Evolutionary conservation across 352 stramenopile species (phyloP).

Genomic region (Phytophthora pseudosyringae): DNA sequence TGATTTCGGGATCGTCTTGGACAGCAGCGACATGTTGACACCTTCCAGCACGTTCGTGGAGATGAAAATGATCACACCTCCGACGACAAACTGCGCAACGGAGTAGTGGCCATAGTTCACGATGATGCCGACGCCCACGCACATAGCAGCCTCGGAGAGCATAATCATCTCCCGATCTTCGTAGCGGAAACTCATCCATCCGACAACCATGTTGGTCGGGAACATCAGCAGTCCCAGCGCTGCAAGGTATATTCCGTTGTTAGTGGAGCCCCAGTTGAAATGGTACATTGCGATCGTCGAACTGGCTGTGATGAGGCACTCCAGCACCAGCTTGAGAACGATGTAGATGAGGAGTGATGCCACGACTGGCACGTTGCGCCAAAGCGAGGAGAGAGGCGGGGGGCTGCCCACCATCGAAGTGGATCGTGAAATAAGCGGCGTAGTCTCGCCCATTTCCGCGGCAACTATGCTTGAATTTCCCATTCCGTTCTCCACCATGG

Average conservation of each 20-base stretch:
- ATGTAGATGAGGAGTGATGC: conserved; percentile 89
- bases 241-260: conserved; percentile 89
- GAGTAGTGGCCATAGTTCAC: conserved; percentile 89
- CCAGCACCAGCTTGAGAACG: conserved; percentile 92
- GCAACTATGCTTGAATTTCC: conserved; percentile 31
- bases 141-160: conserved; percentile 85
- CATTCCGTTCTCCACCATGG: conserved; percentile 51
- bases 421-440: conserved; percentile 43
- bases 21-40: conserved; percentile 93
- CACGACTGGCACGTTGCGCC: conserved; percentile 80
- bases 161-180: conserved; percentile 94
- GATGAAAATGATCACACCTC: conserved; percentile 92
- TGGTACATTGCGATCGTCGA: conserved; percentile 90
- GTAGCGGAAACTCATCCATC: conserved; percentile 88
- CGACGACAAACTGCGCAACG: conserved; percentile 85
- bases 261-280: conserved; percentile 89
- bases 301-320: conserved; percentile 87
- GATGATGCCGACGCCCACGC: conserved; percentile 89
- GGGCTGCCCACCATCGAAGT: conserved; percentile 19
- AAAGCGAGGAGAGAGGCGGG: conserved; percentile 62
- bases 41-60: conserved; percentile 94
- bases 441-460: conserved; percentile 41
- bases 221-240: conserved; percentile 92
- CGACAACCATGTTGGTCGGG: conserved; percentile 91
- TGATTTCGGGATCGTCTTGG: conserved; percentile 93